These are phyloP conservation scores for Elongisporangium undulatum DNA, from an alignment of 352 stramenopile genomes.

Conservation along the genomic window DNA sequence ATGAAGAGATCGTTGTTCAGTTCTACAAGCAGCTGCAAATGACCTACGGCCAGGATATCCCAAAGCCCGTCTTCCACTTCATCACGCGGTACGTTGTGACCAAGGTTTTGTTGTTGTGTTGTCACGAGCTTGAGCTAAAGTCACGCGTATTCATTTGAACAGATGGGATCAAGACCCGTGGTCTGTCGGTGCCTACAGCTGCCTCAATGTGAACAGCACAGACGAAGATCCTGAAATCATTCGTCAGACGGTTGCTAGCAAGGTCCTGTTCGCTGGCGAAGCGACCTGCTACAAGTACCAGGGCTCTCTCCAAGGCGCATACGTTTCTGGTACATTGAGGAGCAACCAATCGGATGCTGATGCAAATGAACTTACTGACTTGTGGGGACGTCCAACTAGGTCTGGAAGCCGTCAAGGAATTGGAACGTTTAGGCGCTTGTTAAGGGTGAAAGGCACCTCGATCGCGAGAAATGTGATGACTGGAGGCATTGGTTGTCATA, in stretches of 20 bases:
- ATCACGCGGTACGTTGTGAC: conserved; percentile 51
- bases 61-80: conserved; percentile 25
- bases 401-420: background rate
- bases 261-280: conserved; percentile 63
- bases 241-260: conserved; percentile 21
- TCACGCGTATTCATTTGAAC: background rate
- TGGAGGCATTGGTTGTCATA: no score
- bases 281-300: conserved; percentile 68
- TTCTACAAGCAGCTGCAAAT: conserved; percentile 36
- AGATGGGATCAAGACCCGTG: conserved; percentile 59
- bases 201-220: conserved; percentile 47
- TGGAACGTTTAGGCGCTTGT: background rate
- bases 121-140: background rate
- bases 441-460: background rate
- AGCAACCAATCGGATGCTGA: no score
- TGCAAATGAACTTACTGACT: no score
- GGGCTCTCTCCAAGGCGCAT: conserved; percentile 61
- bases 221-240: conserved; percentile 52
- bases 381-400: no score
- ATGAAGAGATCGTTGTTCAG: conserved; percentile 29
- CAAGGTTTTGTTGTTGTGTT: no score
- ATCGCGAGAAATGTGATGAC: no score
- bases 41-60: conserved; percentile 28
- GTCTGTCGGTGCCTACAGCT: conserved; percentile 54
- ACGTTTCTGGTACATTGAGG: no score